Evolutionary conservation across 2,329 filamentous ascomycete species (phyloP).

Genomic region (Tolypocladium album): DNA sequence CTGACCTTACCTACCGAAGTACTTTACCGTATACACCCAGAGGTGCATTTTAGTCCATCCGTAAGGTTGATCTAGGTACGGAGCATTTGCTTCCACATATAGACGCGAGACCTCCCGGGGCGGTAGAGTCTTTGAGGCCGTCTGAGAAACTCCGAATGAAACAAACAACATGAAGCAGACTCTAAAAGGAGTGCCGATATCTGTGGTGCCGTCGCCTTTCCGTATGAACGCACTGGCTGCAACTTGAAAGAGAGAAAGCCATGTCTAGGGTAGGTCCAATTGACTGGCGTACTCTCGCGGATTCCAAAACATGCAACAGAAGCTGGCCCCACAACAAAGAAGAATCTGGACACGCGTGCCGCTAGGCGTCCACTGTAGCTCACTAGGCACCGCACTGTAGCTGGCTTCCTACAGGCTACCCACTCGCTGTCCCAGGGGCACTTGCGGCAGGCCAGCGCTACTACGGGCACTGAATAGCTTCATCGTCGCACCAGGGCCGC

Average conservation of each 20-base stretch:
- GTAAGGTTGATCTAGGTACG: no score
- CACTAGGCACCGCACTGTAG: not conserved
- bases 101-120: no score
- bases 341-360: not conserved
- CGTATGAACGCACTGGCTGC: no score
- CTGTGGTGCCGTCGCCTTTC: no score
- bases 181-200: no score
- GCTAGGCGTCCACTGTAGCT: not conserved
- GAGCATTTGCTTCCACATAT: no score
- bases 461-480: not conserved
- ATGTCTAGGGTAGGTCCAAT: not conserved
- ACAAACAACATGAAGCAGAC: no score
- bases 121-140: no score
- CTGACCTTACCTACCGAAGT: not conserved
- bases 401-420: not conserved
- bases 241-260: no score
- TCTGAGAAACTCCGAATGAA: no score
- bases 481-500: not conserved
- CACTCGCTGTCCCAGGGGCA: conserved; percentile 2
- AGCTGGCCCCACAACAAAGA: not conserved
- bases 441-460: not conserved
- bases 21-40: no score
- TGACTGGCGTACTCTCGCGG: not conserved
- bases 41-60: no score
- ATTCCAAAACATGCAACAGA: not conserved